Conservation (phyloP, 805 yeast genomes). For the Metschnikowia rubicola region DNA sequence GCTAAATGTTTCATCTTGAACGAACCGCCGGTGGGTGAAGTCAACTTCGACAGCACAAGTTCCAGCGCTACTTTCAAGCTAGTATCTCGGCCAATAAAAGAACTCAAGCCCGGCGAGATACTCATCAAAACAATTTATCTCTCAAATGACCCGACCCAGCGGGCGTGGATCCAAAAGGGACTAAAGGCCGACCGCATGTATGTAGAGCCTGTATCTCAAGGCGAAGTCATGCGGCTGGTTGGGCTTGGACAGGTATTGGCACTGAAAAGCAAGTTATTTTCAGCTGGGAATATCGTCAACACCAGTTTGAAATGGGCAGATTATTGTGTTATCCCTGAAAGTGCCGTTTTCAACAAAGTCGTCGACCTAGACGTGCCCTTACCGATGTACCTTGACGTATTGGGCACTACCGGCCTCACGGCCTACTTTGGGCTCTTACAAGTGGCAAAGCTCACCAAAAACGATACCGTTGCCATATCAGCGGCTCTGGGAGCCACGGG, state of each 20-base stretch:
- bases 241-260: constrained; percentile 50
- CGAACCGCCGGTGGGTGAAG: constrained; percentile 6
- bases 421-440: constrained; percentile 54
- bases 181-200: constrained; percentile 4
- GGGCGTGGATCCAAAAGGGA: constrained; percentile 45
- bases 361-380: constrained; percentile 30
- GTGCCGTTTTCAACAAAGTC: constrained; percentile 24
- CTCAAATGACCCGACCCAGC: constrained; percentile 61
- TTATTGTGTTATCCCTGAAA: constrained; percentile 32
- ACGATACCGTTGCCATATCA: constrained; percentile 49
- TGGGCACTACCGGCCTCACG: constrained; percentile 59
- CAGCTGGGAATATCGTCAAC: constrained; percentile 41
- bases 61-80: constrained; percentile 29
- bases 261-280: constrained; percentile 37
- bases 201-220: constrained; percentile 21
- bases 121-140: constrained; percentile 43
- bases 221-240: constrained; percentile 42
- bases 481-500: constrained; percentile 79
- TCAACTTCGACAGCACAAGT: constrained; percentile 18
- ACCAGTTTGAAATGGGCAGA: constrained; percentile 46
- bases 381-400: constrained; percentile 41
- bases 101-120: constrained; percentile 35
- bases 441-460: constrained; percentile 43
- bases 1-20: constrained; percentile 2
- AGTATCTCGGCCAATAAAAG: constrained; percentile 4